phyloP scores from a whole-genome alignment of 2,329 filamentous ascomycete genomes.

The Cladophialophora yegresii region DNA sequence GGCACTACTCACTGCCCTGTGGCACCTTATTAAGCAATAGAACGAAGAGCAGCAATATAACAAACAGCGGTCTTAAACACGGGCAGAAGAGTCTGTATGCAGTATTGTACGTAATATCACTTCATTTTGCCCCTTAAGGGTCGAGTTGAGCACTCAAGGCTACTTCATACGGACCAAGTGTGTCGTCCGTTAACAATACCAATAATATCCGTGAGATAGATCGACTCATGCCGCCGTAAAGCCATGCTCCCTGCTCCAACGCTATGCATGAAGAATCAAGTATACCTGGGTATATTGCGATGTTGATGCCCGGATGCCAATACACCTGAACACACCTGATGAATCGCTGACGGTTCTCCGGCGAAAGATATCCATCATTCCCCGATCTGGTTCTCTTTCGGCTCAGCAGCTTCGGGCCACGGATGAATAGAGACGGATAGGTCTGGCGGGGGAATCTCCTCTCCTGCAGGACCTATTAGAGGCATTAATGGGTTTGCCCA shows the following conservation, averaged over 20 bases:
- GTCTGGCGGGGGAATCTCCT: background rate
- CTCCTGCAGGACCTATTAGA: background rate
- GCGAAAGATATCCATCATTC: background rate
- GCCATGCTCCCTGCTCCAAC: constrained; percentile 10
- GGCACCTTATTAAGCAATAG: background rate
- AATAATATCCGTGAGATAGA: constrained; percentile 15
- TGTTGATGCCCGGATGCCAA: background rate
- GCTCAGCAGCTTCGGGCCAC: background rate
- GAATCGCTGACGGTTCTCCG: background rate
- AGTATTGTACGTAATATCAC: background rate
- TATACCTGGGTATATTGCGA: background rate
- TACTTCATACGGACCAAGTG: background rate
- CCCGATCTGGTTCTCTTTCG: background rate
- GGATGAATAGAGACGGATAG: background rate
- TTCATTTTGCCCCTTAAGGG: background rate
- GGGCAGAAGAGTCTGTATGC: background rate
- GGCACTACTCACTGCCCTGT: too few relatives aligned
- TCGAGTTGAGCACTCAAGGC: background rate
- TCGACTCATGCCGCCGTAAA: constrained; percentile 8
- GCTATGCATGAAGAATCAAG: constrained; percentile 9
- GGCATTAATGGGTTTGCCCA: background rate
- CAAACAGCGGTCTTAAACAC: background rate
- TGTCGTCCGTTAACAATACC: constrained; percentile 9
- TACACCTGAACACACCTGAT: background rate
- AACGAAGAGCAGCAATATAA: background rate